Conservation (phyloP, 352 stramenopile species). For the Phytopythium montanum region DNA sequence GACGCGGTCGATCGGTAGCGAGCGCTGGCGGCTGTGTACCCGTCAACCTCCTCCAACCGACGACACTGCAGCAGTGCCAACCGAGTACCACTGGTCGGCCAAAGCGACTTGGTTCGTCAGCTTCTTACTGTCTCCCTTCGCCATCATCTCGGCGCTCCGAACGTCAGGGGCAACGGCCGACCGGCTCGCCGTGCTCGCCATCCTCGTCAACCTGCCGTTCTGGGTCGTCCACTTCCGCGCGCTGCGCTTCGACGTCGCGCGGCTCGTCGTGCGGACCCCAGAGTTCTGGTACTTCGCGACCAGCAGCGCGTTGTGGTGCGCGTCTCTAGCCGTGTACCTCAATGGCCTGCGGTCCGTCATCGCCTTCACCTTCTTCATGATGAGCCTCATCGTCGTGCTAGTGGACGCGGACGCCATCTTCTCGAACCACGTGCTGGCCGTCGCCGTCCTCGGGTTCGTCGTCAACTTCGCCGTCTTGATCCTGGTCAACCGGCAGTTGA, state of each 20-base stretch:
- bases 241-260: constrained; percentile 15
- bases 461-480: background rate
- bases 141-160: background rate
- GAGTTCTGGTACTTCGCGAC: constrained; percentile 21
- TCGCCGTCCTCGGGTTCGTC: background rate
- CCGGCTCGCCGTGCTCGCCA: background rate
- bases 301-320: constrained; percentile 9
- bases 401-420: constrained; percentile 15
- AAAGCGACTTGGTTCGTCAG: background rate
- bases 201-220: background rate
- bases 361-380: constrained; percentile 7
- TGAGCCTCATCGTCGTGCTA: constrained; percentile 8
- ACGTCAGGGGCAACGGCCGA: background rate
- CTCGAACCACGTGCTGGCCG: background rate
- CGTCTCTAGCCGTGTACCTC: constrained; percentile 10
- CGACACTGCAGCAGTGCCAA: background rate
- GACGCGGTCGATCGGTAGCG: constrained; percentile 4
- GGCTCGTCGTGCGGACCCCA: constrained; percentile 12
- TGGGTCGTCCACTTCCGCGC: background rate
- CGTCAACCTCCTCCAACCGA: background rate
- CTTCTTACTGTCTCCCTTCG: background rate
- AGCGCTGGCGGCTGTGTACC: background rate
- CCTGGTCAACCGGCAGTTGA: constrained; percentile 3
- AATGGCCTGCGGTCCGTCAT: constrained; percentile 10
- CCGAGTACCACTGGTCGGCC: background rate